Percentiles rank a stretch among this genome's conserved stretches.
These are phyloP conservation scores for Eremothecium gossypii DNA, from an alignment of 1,139 yeast species.

Conservation along the genomic window DNA sequence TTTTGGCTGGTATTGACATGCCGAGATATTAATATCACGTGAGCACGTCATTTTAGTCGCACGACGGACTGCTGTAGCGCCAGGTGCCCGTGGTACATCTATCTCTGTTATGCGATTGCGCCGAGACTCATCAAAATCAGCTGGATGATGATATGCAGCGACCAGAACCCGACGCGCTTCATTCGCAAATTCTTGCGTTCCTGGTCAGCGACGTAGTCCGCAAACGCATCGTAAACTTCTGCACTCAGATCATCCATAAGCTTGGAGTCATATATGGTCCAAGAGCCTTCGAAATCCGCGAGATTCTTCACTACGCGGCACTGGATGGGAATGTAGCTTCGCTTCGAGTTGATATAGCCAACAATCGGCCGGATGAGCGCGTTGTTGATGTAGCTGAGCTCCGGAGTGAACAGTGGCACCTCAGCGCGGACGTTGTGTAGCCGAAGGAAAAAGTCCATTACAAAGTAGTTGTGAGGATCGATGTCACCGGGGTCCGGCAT, in stretches of 20 bases:
- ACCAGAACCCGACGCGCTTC: constrained; percentile 88
- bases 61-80: too few relatives aligned
- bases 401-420: constrained; percentile 79
- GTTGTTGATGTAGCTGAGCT: constrained; percentile 77
- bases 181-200: constrained; percentile 63
- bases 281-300: constrained; percentile 83
- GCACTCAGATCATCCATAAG: constrained; percentile 87
- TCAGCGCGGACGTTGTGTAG: constrained; percentile 80
- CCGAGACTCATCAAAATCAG: constrained; percentile 75
- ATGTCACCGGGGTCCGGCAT: constrained; percentile 22
- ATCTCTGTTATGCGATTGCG: constrained; percentile 34
- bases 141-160: constrained; percentile 76
- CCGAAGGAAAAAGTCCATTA: constrained; percentile 67
- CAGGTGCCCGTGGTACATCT: too few relatives aligned
- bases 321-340: constrained; percentile 79
- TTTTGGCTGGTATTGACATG: too few relatives aligned
- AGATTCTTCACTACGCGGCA: constrained; percentile 77
- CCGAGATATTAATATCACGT: too few relatives aligned
- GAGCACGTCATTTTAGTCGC: too few relatives aligned
- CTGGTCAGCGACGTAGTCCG: constrained; percentile 79
- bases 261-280: constrained; percentile 90
- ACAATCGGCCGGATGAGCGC: constrained; percentile 92
- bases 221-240: constrained; percentile 87
- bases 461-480: constrained; percentile 47
- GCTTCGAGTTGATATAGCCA: constrained; percentile 83